A percentile compares a stretch with the other conserved stretches of the same genome.
Conservation (phyloP, 2,329 filamentous ascomycete genomes). For the Trichoderma sp. region DNA sequence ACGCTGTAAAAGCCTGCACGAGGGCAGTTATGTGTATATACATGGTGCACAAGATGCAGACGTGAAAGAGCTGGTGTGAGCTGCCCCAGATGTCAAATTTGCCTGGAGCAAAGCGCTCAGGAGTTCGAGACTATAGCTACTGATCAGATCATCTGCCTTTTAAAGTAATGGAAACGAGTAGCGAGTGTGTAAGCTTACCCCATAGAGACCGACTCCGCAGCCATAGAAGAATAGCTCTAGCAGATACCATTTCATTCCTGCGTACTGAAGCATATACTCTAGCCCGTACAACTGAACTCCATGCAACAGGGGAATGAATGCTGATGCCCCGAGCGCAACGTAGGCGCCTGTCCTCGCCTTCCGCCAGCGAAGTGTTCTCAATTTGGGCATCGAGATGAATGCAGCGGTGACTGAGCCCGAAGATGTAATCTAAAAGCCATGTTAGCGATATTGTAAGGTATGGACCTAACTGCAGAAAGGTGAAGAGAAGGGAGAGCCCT, state of each 20-base stretch:
- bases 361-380: constrained; percentile 3
- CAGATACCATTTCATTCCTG: constrained; percentile 13
- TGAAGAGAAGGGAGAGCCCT: not conserved
- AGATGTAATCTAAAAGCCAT: not conserved
- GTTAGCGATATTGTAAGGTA: not conserved
- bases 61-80: not conserved
- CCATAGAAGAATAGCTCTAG: constrained; percentile 3
- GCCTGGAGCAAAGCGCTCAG: not conserved
- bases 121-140: not conserved
- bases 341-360: constrained; percentile 1
- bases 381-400: not conserved
- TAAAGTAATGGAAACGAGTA: not conserved
- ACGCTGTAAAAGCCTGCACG: not conserved
- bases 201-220: not conserved
- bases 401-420: not conserved
- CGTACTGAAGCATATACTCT: constrained; percentile 7
- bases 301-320: constrained; percentile 7
- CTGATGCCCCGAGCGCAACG: constrained; percentile 7
- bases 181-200: not conserved
- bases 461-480: not conserved
- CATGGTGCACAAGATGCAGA: not conserved
- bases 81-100: not conserved
- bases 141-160: not conserved
- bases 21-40: not conserved
- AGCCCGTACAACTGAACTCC: constrained; percentile 7